Evolutionary conservation across 495 filamentous ascomycete species (phyloP).

Genomic region (Penicillium steckii): DNA sequence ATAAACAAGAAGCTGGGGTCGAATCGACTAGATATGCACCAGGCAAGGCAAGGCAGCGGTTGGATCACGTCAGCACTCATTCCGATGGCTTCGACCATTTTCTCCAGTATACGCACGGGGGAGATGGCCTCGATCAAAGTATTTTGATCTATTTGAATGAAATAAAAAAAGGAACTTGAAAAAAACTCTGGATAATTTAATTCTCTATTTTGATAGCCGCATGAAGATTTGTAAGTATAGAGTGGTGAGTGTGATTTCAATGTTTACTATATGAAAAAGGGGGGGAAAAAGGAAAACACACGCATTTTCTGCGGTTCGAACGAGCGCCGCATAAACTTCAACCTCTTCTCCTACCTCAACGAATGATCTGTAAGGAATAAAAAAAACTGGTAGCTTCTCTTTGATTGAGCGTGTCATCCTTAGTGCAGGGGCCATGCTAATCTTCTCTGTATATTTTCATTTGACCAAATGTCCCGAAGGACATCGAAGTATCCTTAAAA

Average conservation of each 20-base stretch:
- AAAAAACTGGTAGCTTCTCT: constrained; percentile 90
- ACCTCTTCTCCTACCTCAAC: constrained; percentile 17
- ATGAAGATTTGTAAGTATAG: too few relatives aligned
- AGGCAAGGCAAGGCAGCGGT: constrained; percentile 23
- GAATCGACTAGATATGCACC: constrained; percentile 12
- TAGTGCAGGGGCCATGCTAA: constrained; percentile 99
- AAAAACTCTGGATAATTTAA: too few relatives aligned
- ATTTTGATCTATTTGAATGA: too few relatives aligned
- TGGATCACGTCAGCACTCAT: constrained; percentile 40
- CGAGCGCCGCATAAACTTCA: background rate
- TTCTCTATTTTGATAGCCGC: too few relatives aligned
- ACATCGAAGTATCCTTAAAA: constrained; percentile 28
- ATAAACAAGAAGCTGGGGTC: background rate
- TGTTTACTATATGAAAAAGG: too few relatives aligned
- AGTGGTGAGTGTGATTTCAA: too few relatives aligned
- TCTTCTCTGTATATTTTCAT: constrained; percentile 88
- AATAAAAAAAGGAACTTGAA: too few relatives aligned
- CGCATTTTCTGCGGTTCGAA: background rate
- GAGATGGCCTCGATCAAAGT: too few relatives aligned
- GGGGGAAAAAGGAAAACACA: background rate
- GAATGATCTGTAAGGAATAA: constrained; percentile 28
- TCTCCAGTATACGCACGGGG: too few relatives aligned
- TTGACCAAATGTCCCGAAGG: constrained; percentile 79
- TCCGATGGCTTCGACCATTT: constrained; percentile 22
- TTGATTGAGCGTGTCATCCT: constrained; percentile 99